Percentiles rank a stretch among this genome's conserved stretches.
Conservation (phyloP, 805 yeast genomes). For the Middelhovenomyces tepae region DNA sequence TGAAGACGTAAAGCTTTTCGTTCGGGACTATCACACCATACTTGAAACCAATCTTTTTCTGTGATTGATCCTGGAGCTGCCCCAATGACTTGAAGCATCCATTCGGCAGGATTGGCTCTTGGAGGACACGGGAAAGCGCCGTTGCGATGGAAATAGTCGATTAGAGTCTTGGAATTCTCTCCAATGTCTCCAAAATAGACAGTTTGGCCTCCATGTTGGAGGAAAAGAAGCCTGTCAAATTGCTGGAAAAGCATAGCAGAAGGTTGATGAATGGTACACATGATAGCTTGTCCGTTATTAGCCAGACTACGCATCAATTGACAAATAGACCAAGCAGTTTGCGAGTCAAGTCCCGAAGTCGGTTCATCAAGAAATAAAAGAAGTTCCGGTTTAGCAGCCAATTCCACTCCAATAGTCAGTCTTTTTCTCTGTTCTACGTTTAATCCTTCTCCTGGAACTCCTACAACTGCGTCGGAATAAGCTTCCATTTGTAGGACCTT, state of each 20-base stretch:
- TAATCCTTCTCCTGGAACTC: conserved; percentile 64
- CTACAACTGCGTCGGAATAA: conserved; percentile 66
- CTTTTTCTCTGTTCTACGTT: conserved; percentile 57
- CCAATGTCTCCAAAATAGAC: conserved; percentile 73
- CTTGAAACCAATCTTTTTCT: conserved; percentile 39
- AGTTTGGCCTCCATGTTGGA: conserved; percentile 64
- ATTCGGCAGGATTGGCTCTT: conserved; percentile 75
- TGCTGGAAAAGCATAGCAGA: conserved; percentile 70
- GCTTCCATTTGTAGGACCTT: conserved; percentile 52
- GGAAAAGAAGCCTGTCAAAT: conserved; percentile 65
- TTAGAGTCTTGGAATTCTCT: conserved; percentile 45
- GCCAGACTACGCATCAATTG: conserved; percentile 52
- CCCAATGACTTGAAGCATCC: conserved; percentile 65
- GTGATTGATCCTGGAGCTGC: conserved; percentile 31
- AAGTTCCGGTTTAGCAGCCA: conserved; percentile 55
- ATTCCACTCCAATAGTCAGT: conserved; percentile 56
- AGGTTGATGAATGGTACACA: conserved; percentile 80
- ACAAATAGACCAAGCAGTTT: conserved; percentile 60
- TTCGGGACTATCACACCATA: conserved; percentile 67
- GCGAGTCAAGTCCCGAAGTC: conserved; percentile 61
- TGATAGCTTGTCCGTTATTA: conserved; percentile 52
- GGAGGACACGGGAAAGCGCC: conserved; percentile 63
- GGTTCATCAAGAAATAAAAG: conserved; percentile 58
- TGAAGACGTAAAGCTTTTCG: conserved; percentile 49
- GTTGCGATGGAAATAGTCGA: conserved; percentile 54